Base-by-base conservation (phyloP, 352 stramenopile species). In the Phytophthora cajani region DNA sequence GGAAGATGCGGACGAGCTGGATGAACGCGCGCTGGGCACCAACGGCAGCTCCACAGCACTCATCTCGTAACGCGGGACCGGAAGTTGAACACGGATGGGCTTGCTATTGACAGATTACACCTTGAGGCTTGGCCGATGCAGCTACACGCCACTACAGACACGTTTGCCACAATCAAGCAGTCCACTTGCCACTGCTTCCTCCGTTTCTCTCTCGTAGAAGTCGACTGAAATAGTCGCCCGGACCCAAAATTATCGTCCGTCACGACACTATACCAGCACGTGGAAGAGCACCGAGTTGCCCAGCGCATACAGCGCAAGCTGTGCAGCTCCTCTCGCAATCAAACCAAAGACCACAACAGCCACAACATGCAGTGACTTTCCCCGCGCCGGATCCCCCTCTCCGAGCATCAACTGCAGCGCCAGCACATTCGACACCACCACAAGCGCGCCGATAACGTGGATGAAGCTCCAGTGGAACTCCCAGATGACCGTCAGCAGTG, bases 391-490 rank as follows among this genome's bases (percentile, higher is more conserved):
- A 33, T 88, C 74, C 52, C 67, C 71, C 42, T 93, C 84, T 11
- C 62, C 71, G 9, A 95, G 73, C 40, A 93, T 73, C 53, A 95
- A 72, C 67, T 92, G 82, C 55, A 95, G 61, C 46, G 82, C 85
- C 27, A 95, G 65, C 19, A 89, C 75, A 63, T 95, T 91, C 6
- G 87, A 93, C 46, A 87, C 84, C 25, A 91, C 72, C 10, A 95
- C 85, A 12, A 95, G 80, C 12, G 69, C 80, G 47, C 84, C 87
- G 59, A 93, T 93, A 36, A 95, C 87, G 73, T 95, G 85, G 19
- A 95, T 73, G 58, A 93, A 92, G 33, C 81, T 93, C 87, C 87
- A 93, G 67, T 95, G 77, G 72, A 90, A 93, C 70, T 95, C 87
- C 87, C 87, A 95, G 58, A 95, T 95, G 33, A 95, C 85, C 2